Base-by-base conservation (phyloP, 768 basidiomycete genomes). In the Lepiota venenata region DNA sequence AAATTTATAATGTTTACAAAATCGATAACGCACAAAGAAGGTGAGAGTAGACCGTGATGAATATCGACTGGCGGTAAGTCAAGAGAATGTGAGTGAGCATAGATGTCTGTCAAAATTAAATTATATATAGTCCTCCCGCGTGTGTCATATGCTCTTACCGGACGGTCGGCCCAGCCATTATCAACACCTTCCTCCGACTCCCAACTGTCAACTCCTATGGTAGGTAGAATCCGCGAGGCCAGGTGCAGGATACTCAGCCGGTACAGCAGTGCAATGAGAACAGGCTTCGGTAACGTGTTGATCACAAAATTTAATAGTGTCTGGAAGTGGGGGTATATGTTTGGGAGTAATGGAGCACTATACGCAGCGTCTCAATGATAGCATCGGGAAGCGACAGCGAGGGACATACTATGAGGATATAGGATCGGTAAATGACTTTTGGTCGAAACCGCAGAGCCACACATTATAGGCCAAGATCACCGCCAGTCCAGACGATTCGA, bases 401-500 rank as follows among this genome's bases (percentile, higher is more conserved):
- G 27, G 8, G 12, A 78, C 86, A 47, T 68, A 92, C 90, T 91
- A 91, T 47, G 87, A 85, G 10, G 86, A 87, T 35, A 84, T 82
- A 9, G 85, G 81, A 63, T 88, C 85, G 22, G 82, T 83, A 59
- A 85, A 84, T 0, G 87, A 83, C 50, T 82, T 80, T 59, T 83
- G 81, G 66, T 89, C 87, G 60, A 88, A 86, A 15, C 89, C 89
- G 63, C 91, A 92, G 32, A 93, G 76, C 93, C 93, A 94, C 32
- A 94, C 81, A 59, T 92, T 92, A 68, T 91, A 93, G 5, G 92
- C 91, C 39, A 97, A 81, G 67, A 95, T 92, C 22, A 95, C 75
- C 2, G 91, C 87, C 22, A 98, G 82, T 45, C 90, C 84, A 2
- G 89, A 86, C 2, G 93, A 93, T 68, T 98, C 95, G 52, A 97